A percentile compares a stretch with the other conserved stretches of the same genome.
These are phyloP conservation scores for Ceratobasidium theobromae DNA, from an alignment of 1,284 basidiomycete genomes.

Conservation along the genomic window DNA sequence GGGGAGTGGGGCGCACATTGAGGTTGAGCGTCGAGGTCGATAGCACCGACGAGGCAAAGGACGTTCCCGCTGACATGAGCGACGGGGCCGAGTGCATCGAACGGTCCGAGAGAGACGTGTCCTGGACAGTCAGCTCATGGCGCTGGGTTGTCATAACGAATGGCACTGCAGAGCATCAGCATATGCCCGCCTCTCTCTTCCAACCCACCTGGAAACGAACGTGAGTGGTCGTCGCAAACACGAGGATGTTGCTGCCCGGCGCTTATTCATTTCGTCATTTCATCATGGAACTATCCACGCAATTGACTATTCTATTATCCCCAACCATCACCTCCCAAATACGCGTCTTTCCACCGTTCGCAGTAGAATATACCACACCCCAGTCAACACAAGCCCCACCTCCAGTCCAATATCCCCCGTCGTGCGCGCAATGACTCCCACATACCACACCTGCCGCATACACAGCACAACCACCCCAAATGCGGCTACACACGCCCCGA, in stretches of 20 bases:
- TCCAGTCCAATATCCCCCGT: constrained; percentile 82
- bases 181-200: not conserved
- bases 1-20: constrained; percentile 20
- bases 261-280: constrained; percentile 3
- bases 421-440: constrained; percentile 64
- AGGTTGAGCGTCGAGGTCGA: not conserved
- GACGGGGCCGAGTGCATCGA: constrained; percentile 30
- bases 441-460: constrained; percentile 73
- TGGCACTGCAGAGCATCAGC: too few species aligned
- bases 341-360: constrained; percentile 47
- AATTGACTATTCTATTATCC: too few species aligned
- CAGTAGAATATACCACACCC: constrained; percentile 59
- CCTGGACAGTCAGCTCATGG: not conserved
- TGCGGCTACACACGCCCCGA: constrained; percentile 52
- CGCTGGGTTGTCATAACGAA: not conserved
- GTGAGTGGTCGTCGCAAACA: not conserved
- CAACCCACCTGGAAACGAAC: not conserved
- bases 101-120: constrained; percentile 21
- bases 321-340: constrained; percentile 24
- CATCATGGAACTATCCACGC: not conserved
- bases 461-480: constrained; percentile 59
- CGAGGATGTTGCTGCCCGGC: not conserved
- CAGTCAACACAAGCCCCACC: constrained; percentile 54
- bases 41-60: not conserved
- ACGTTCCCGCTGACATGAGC: not conserved